A percentile compares a stretch with the other conserved stretches of the same genome.
These are phyloP conservation scores for Pinus taeda DNA, from an alignment of 75 land plant species.

Conservation along the genomic window DNA sequence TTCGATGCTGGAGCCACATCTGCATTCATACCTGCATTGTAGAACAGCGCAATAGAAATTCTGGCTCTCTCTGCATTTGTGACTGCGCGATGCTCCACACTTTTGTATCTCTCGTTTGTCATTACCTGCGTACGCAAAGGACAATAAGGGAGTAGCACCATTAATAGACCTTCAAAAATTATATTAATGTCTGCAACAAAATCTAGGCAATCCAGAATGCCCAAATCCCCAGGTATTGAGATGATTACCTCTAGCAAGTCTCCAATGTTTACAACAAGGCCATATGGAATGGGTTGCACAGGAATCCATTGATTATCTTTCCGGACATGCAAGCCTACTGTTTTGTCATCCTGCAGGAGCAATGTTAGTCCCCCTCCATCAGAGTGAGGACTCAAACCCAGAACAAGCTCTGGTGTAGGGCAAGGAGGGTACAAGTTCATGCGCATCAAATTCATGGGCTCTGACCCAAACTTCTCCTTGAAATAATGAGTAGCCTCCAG, in stretches of 20 bases:
- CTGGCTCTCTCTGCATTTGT: constrained; percentile 20
- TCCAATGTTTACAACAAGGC: constrained; percentile 22
- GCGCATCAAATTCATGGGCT: neutral
- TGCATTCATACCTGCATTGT: constrained; percentile 18
- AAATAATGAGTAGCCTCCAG: too few species aligned
- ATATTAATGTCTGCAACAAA: neutral
- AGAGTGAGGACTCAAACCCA: constrained; percentile 24
- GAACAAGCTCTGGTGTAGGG: constrained; percentile 20
- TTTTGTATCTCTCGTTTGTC: constrained; percentile 43
- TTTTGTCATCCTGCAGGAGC: constrained; percentile 16
- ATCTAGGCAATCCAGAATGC: neutral
- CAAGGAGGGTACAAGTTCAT: constrained; percentile 35
- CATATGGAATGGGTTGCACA: constrained; percentile 15
- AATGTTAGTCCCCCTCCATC: constrained; percentile 18
- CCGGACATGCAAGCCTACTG: constrained; percentile 24
- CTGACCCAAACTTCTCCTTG: neutral
- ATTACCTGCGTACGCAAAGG: constrained; percentile 14
- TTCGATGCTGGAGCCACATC: constrained; percentile 26
- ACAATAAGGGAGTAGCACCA: too few species aligned
- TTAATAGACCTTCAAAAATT: too few species aligned
- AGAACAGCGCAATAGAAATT: constrained; percentile 32
- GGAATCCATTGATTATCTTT: constrained; percentile 22
- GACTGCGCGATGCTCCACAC: constrained; percentile 44
- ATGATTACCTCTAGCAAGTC: constrained; percentile 24
- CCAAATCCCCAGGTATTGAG: neutral